A percentile compares a stretch with the other conserved stretches of the same genome.
Conservation (phyloP, 345 rosid genomes). For the Eucalyptus rudis region DNA sequence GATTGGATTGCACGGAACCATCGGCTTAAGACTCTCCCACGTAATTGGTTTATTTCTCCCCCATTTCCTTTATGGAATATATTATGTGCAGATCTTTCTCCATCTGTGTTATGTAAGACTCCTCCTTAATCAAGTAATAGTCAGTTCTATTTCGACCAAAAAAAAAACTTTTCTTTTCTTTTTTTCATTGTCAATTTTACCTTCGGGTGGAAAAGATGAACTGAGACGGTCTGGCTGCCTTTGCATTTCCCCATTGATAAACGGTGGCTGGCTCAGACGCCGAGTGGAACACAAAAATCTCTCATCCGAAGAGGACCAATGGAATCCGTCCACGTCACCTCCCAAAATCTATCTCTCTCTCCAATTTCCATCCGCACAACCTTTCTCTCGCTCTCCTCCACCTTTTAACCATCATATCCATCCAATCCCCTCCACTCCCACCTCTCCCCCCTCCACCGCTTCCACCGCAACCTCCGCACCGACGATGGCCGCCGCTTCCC, state of each 20-base stretch:
- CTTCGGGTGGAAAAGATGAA: background rate
- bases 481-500: constrained; percentile 10
- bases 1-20: too few species aligned
- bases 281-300: background rate
- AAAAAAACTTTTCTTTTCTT: background rate
- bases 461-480: background rate
- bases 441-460: background rate
- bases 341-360: constrained; percentile 7
- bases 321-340: constrained; percentile 14
- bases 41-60: too few species aligned
- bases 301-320: constrained; percentile 33
- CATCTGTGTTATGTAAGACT: too few species aligned
- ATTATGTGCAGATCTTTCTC: too few species aligned
- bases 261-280: background rate
- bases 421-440: background rate
- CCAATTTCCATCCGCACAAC: constrained; percentile 14
- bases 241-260: background rate
- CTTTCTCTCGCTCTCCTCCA: background rate
- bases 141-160: too few species aligned
- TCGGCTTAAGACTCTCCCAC: too few species aligned
- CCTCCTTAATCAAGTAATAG: too few species aligned
- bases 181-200: background rate
- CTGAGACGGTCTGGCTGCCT: background rate
- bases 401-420: background rate
- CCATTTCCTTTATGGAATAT: too few species aligned